phyloP scores from a whole-genome alignment of 176 grass and related monocot species.

The Carex myosuroides region DNA sequence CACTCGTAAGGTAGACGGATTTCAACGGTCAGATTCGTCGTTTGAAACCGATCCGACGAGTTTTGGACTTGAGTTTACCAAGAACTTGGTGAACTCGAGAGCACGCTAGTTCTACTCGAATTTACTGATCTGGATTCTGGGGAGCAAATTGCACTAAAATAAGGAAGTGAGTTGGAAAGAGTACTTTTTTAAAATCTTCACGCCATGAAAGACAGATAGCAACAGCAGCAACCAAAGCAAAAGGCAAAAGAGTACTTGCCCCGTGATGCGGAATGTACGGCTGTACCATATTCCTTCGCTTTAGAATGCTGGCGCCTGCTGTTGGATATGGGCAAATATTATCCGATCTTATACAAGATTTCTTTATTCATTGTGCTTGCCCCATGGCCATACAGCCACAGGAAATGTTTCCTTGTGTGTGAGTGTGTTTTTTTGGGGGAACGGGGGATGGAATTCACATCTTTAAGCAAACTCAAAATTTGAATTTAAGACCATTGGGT shows the following conservation, averaged over 20 bases:
- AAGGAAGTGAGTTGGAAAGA: neutral
- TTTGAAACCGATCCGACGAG: no score
- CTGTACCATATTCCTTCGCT: conserved; percentile 2
- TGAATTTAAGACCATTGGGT: no score
- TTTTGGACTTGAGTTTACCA: no score
- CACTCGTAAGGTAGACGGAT: no score
- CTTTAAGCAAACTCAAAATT: no score
- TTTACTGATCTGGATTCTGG: neutral
- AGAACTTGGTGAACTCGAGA: no score
- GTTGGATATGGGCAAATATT: conserved; percentile 5
- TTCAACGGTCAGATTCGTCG: no score
- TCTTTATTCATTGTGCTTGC: neutral
- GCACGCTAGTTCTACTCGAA: no score
- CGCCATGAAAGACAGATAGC: conserved; percentile 18
- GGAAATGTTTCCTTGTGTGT: neutral
- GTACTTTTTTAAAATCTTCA: neutral
- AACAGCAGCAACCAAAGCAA: neutral
- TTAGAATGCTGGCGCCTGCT: conserved; percentile 6
- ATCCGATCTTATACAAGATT: neutral
- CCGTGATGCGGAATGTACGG: conserved; percentile 31
- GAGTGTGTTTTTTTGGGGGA: no score
- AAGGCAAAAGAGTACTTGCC: neutral
- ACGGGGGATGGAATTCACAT: no score
- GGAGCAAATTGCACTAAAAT: neutral
- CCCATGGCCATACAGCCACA: neutral